Evolutionary conservation across 306 rosid species (phyloP).

Genomic region (Fragaria ananassa): DNA sequence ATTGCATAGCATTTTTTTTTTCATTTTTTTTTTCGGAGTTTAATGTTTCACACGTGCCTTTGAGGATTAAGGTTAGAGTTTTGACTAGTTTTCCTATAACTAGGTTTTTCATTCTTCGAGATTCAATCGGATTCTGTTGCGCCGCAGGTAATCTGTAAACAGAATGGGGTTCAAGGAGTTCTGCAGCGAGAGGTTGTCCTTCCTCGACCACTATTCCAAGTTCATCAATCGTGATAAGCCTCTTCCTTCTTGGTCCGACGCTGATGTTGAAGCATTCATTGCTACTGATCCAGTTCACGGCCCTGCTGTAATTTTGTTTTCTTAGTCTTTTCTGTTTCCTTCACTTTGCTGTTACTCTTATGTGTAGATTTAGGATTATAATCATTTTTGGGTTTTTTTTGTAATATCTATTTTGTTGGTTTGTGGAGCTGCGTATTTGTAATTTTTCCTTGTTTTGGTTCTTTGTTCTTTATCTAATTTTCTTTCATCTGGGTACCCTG

Average conservation of each 20-base stretch:
- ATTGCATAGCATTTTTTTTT: background rate
- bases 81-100: background rate
- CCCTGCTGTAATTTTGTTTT: slow-evolving; percentile 39
- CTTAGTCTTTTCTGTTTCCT: background rate
- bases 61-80: background rate
- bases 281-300: slow-evolving; percentile 81
- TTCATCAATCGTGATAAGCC: slow-evolving; percentile 57
- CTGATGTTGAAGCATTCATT: slow-evolving; percentile 67
- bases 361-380: background rate
- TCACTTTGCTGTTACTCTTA: background rate
- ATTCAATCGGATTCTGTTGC: background rate
- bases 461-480: background rate
- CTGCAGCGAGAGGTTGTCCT: slow-evolving; percentile 63
- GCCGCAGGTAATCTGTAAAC: background rate
- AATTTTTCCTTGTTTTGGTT: background rate
- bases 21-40: background rate
- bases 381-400: background rate
- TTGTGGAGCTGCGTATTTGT: background rate
- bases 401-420: background rate
- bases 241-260: slow-evolving; percentile 58
- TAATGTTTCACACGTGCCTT: background rate
- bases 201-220: slow-evolving; percentile 46
- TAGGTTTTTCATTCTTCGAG: background rate
- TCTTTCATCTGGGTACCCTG: background rate
- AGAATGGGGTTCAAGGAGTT: slow-evolving; percentile 36